A percentile compares a stretch with the other conserved stretches of the same genome.
phyloP scores from a whole-genome alignment of 2,329 filamentous ascomycete genomes.

The Verticillium zaregamsianum region DNA sequence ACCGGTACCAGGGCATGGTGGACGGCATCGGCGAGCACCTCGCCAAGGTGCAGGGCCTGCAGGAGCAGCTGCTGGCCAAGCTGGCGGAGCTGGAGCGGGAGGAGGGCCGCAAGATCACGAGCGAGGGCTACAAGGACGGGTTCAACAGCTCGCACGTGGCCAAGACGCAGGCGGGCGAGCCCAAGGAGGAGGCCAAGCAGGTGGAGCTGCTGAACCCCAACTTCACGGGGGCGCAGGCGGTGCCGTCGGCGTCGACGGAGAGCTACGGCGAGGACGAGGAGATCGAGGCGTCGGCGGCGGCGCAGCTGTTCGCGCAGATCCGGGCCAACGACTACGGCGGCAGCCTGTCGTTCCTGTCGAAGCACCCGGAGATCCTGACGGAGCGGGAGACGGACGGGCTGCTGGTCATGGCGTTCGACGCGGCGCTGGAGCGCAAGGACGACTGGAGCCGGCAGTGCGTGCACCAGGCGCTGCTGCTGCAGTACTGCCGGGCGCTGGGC shows the following conservation, averaged over 20 bases:
- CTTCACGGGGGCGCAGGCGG: slow-evolving; percentile 21
- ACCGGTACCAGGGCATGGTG: slow-evolving; percentile 70
- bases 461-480: slow-evolving; percentile 85
- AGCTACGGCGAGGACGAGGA: slow-evolving; percentile 64
- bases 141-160: slow-evolving; percentile 84
- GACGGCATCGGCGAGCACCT: slow-evolving; percentile 73
- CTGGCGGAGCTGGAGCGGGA: slow-evolving; percentile 80
- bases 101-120: slow-evolving; percentile 87
- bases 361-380: slow-evolving; percentile 71
- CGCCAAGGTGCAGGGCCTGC: slow-evolving; percentile 71
- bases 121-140: slow-evolving; percentile 80
- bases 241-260: slow-evolving; percentile 30
- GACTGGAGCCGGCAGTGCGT: slow-evolving; percentile 83
- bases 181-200: slow-evolving; percentile 16
- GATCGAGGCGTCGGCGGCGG: slow-evolving; percentile 71
- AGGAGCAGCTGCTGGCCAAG: slow-evolving; percentile 69
- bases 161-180: slow-evolving; percentile 52
- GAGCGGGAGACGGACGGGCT: slow-evolving; percentile 90
- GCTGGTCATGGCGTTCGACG: slow-evolving; percentile 87
- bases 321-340: slow-evolving; percentile 68
- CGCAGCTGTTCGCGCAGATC: slow-evolving; percentile 79
- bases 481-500: slow-evolving; percentile 90
- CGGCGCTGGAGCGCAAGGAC: slow-evolving; percentile 70
- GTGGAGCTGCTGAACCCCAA: slow-evolving; percentile 76
- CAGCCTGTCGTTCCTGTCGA: slow-evolving; percentile 71